These are phyloP conservation scores for Pulveroboletus sp. DNA, from an alignment of 768 basidiomycete species.

Conservation along the genomic window DNA sequence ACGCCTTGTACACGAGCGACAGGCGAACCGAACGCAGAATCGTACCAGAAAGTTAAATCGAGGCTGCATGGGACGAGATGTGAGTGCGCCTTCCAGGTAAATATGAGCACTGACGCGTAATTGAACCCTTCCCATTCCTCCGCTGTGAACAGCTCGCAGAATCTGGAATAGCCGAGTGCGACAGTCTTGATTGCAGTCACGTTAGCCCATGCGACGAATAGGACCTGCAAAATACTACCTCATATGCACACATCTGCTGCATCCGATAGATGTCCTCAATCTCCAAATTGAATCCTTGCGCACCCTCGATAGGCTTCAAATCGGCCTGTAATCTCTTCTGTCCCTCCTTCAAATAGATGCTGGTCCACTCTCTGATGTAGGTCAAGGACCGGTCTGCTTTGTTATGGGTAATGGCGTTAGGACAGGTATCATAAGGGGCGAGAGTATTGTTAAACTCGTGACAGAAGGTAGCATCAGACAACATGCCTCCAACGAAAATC, in stretches of 20 bases:
- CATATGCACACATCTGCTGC: constrained; percentile 83
- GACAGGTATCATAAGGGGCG: constrained; percentile 79
- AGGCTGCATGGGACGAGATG: constrained; percentile 5
- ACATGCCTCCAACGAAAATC: constrained; percentile 1
- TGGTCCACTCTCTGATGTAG: constrained; percentile 63
- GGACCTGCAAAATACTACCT: constrained; percentile 38
- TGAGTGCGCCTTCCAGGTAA: neutral
- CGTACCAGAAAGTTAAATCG: constrained; percentile 40
- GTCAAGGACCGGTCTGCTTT: constrained; percentile 55
- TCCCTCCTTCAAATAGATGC: constrained; percentile 67
- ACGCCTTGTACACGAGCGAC: constrained; percentile 71
- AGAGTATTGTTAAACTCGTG: constrained; percentile 77
- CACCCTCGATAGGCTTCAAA: constrained; percentile 28
- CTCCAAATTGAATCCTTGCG: constrained; percentile 52
- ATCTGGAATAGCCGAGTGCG: constrained; percentile 84
- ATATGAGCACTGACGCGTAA: constrained; percentile 55
- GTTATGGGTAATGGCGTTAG: constrained; percentile 45
- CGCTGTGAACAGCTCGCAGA: constrained; percentile 85
- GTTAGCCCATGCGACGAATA: neutral
- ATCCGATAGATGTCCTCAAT: constrained; percentile 70
- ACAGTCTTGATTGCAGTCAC: constrained; percentile 59
- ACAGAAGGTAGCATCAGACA: neutral
- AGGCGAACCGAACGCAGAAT: constrained; percentile 77
- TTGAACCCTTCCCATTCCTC: constrained; percentile 94
- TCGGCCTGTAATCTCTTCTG: constrained; percentile 52